Conservation (phyloP, 2,329 filamentous ascomycete genomes). For the Colletotrichum tamarilloi region DNA sequence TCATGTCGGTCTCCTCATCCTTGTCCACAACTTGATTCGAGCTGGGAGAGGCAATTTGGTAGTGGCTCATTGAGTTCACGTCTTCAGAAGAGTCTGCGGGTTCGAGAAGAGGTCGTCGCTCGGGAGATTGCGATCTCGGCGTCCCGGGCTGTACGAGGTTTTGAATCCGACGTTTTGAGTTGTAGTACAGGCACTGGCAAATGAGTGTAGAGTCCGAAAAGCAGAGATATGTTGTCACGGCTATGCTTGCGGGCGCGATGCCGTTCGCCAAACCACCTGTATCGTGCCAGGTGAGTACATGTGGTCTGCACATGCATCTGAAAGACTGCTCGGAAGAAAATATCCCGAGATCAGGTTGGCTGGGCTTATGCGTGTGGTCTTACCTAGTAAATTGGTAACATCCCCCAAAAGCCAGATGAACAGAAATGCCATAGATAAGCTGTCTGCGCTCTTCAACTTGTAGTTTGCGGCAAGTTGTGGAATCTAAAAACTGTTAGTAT, state of each 20-base stretch:
- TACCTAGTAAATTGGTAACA: slow-evolving; percentile 15
- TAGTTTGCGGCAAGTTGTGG: slow-evolving; percentile 25
- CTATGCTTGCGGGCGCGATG: slow-evolving; percentile 22
- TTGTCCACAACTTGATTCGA: neutral
- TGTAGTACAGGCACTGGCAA: slow-evolving; percentile 26
- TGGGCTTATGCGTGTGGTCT: neutral
- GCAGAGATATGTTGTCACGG: slow-evolving; percentile 17
- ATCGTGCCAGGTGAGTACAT: neutral
- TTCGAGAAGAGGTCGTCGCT: neutral
- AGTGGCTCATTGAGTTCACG: neutral
- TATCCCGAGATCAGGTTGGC: neutral
- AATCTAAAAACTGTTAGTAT: neutral
- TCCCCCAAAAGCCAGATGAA: slow-evolving; percentile 25
- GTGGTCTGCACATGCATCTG: neutral
- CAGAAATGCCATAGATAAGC: slow-evolving; percentile 26
- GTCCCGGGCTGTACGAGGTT: neutral
- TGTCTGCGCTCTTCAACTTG: slow-evolving; percentile 18
- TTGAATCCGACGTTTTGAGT: neutral
- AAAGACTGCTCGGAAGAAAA: neutral
- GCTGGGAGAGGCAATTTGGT: neutral
- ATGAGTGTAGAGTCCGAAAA: slow-evolving; percentile 27
- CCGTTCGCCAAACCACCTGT: slow-evolving; percentile 12
- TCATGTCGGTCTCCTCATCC: neutral
- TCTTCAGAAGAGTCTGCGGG: neutral
- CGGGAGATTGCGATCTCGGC: neutral